phyloP scores from a whole-genome alignment of 2,329 filamentous ascomycete genomes.

The Coleophoma eucalyptorum region DNA sequence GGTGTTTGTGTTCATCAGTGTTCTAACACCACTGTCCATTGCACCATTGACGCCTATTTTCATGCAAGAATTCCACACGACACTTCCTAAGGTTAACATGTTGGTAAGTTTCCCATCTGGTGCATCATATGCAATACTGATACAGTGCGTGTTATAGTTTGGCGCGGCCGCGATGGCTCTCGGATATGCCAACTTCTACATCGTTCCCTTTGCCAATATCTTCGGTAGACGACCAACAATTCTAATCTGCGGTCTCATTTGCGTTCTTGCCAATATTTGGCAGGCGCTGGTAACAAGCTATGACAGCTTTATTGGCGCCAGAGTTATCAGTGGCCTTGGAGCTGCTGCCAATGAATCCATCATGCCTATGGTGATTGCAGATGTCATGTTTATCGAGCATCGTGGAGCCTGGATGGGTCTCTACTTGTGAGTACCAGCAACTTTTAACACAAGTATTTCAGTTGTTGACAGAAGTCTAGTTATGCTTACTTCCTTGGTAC shows the following conservation, averaged over 20 bases:
- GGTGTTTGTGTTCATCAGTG: constrained; percentile 30
- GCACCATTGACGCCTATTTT: constrained; percentile 31
- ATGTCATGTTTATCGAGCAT: constrained; percentile 13
- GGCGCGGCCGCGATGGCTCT: constrained; percentile 28
- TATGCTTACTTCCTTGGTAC: constrained; percentile 35
- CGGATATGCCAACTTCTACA: constrained; percentile 30
- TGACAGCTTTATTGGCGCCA: constrained; percentile 26
- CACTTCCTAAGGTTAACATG: constrained; percentile 29
- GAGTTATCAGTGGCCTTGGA: constrained; percentile 27
- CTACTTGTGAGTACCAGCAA: not conserved
- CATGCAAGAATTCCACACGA: constrained; percentile 28
- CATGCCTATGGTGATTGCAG: constrained; percentile 30
- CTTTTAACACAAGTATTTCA: not conserved
- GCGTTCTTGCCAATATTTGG: constrained; percentile 28
- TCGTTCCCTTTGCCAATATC: constrained; percentile 27
- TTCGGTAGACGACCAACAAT: constrained; percentile 30
- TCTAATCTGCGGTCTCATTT: constrained; percentile 26
- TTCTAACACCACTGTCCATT: constrained; percentile 31
- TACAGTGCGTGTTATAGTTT: not conserved
- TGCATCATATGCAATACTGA: not conserved
- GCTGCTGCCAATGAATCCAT: constrained; percentile 29
- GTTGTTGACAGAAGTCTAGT: too few species aligned
- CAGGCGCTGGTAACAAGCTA: constrained; percentile 26
- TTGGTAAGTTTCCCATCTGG: constrained; percentile 16
- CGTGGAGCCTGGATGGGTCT: not conserved